Evolutionary conservation across 169 alveolate species (phyloP), one percentile per base, ranked within the genome.

Genomic region (Plasmodium billcollinsi): DNA sequence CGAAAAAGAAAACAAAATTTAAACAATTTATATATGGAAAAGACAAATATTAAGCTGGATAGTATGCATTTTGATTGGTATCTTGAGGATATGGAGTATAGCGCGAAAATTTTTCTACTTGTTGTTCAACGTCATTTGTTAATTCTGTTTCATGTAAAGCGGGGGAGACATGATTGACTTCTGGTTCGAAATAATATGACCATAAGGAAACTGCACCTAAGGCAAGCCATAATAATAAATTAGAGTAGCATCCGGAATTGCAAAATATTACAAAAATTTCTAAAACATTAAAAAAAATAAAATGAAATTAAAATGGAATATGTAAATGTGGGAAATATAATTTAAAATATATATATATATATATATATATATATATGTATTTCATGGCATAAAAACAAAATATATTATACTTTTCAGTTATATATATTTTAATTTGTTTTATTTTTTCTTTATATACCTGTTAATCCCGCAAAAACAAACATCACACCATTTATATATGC

Each of bases 111-210:
- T 97, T 97, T 85, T 97, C 98, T 15, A 97, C 98, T 85, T 97
- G 98, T 75, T 96, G 97, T 74, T 97, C 98, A 18, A 97, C 98
- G 71, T 97, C 98, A 89, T 97, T 97, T 49, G 98, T 97, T 72
- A 97, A 90, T 70, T 97, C 98, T 18, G 98, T 97, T 90, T 97
- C 98, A 65, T 96, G 96, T 65, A 97, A 93, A 8, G 98, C 96
- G 21, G 98, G 98, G n/a, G 98, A 97, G 14, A 96, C 97, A 67
- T 94, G 95, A 73, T 95, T 96, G 18, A 97, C 97, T 89, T 96
- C 97, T 8, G 98, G 98, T 88, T 97, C 98, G 88, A 97, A 97
- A 67, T 95, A 95, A 49, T 94, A 88, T 0, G 98, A 96, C 98
- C 98, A 97, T 12, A 95, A 88, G 24, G 97, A 88, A 15, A 96